Evolutionary conservation across 2,329 filamentous ascomycete genomes (phyloP), one percentile per base, ranked within the genome.

Genomic region (Colletotrichum ledebouriae): DNA sequence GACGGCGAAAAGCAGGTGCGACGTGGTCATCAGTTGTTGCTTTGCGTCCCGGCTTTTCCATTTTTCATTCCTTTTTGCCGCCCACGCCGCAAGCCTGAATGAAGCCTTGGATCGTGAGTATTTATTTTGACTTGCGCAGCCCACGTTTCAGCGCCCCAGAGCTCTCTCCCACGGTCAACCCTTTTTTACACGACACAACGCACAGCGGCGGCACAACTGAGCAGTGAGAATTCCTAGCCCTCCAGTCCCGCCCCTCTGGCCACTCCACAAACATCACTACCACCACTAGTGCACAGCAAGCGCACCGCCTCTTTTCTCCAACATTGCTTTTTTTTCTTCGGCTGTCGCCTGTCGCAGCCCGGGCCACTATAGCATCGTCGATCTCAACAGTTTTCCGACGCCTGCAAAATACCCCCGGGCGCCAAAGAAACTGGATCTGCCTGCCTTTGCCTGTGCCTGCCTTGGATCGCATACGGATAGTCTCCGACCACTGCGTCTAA

Each of bases 71-170:
- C 11, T 13, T 55, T 22, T 55, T 55, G 37, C 63, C 29, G 29
- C 53, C 62, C 60, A 41, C 34, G 9, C 33, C 13, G 11, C 29
- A 52, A 20, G 29, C 29, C 29, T 25, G 25, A 25, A 25, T 25
- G 25, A 25, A 25, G 25, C 25, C 29, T 9, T 6, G 29, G 29
- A 13, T 47, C 41, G 56, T 46, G 12, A 29, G 29, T 67, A 62
- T 60, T 67, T 17, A 17, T 17, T 17, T 17, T 67, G 67, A 69
- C 67, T 69, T 46, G 57, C 17, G 50, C 67, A 62, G 15, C 44
- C 63, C 63, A 22, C 42, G 62, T 62, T 69, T 67, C 63, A 61
- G 42, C 13, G 37, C 17, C 17, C 52, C 3, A 39, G 13, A 7
- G 4, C 42, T n/a, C 2, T 59, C 20, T 58, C 50, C 41, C 46